These are phyloP conservation scores for Diaporthe sp. DNA, from an alignment of 2,329 filamentous ascomycete species.

Conservation along the genomic window DNA sequence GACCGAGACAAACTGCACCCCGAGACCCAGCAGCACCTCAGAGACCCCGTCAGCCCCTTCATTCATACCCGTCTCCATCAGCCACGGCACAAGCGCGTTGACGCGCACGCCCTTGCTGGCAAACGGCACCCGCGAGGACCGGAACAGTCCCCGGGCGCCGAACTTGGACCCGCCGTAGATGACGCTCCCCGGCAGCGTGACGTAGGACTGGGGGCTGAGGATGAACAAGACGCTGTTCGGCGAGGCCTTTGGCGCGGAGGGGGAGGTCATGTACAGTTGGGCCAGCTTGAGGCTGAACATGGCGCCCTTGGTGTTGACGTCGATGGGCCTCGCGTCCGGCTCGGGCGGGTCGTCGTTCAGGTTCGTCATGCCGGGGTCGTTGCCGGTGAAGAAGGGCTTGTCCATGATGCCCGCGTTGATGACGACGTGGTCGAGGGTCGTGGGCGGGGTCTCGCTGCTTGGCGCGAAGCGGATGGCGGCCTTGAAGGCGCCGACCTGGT, in stretches of 20 bases:
- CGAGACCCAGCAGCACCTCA: not conserved
- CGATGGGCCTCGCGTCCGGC: constrained; percentile 21
- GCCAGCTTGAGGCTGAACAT: constrained; percentile 32
- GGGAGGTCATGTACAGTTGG: constrained; percentile 15
- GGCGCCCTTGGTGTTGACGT: constrained; percentile 28
- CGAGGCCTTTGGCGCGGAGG: not conserved
- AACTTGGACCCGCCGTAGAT: constrained; percentile 28
- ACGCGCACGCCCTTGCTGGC: constrained; percentile 18
- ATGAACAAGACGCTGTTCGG: constrained; percentile 17
- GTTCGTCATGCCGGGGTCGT: not conserved
- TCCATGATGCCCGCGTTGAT: constrained; percentile 27
- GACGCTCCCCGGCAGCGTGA: constrained; percentile 12
- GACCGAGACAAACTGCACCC: not conserved
- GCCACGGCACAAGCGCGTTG: constrained; percentile 23
- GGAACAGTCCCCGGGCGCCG: constrained; percentile 1
- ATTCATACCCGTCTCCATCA: constrained; percentile 24
- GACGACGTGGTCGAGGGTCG: constrained; percentile 14
- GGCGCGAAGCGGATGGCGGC: constrained; percentile 24
- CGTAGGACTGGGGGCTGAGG: constrained; percentile 4
- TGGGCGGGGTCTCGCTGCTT: not conserved
- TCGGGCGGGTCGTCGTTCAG: constrained; percentile 25
- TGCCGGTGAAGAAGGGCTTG: constrained; percentile 14
- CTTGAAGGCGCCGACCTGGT: constrained; percentile 25
- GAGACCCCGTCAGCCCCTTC: not conserved
- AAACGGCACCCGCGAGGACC: not conserved